Evolutionary conservation across 441 rosid genomes (phyloP), one percentile per base, ranked within the genome.

Genomic region (Breynia disticha): DNA sequence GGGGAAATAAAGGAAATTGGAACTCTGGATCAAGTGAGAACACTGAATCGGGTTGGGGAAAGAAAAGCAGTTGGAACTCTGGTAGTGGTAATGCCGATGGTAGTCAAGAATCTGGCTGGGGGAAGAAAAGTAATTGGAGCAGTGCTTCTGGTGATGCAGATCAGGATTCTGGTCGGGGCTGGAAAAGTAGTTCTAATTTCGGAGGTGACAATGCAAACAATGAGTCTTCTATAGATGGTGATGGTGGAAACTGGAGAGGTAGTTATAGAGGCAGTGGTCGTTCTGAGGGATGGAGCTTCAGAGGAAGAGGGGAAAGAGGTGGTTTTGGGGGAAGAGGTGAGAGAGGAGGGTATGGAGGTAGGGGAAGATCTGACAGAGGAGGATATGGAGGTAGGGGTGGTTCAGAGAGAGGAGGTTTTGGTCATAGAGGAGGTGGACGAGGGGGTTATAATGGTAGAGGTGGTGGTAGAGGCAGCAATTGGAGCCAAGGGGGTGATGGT

Each of bases 201-300:
- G 73, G 68, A 56, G 24, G 50, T 24, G 60, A 55, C 48, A 57
- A 65, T 52, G 70, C 63, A 42, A 67, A 55, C 45, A 72, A 50
- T 49, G 71, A 42, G 32, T 24, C 32, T 52, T 52, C 67, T 19
- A 63, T 71, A 46, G 82, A 77, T 55, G 54, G 76, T 50, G 76
- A 63, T 48, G 71, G 79, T 55, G 81, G 83, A 49, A 70, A 55
- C 47, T 73, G 78, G 73, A 65, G 84, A 67, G 81, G 79, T 20
- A 72, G 80, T 24, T 71, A 68, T 42, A 38, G 78, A 52, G 79
- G 79, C 16, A 69, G 82, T 66, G 74, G 72, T 39, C 60, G 64
- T 46, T 53, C 62, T 1, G 67, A 68, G 35, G 55, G 69, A 46
- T 71, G 71, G 13, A 63, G 71, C 9, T 63, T 50, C 65, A 63